Evolutionary conservation across 139 green algal genomes (phyloP).

Genomic region (Spirogloea muscicola): DNA sequence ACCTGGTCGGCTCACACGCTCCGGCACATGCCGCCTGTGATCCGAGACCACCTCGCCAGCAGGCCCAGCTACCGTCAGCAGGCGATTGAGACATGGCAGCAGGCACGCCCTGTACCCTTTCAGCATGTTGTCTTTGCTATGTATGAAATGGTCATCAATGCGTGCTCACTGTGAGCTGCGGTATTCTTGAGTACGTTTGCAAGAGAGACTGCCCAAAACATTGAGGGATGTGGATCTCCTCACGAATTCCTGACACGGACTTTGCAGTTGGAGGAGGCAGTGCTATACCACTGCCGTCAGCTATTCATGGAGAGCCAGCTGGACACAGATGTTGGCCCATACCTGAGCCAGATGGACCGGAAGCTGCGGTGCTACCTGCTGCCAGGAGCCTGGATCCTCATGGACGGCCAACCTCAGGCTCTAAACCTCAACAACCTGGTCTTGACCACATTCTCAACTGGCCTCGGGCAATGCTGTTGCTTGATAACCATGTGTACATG

Average conservation of each 20-base stretch:
- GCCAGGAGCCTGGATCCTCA: background rate
- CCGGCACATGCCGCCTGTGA: constrained; percentile 13
- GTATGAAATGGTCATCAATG: too few species aligned
- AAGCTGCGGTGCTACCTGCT: background rate
- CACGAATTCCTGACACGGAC: too few species aligned
- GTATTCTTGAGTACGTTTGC: too few species aligned
- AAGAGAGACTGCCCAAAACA: too few species aligned
- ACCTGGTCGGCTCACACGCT: constrained; percentile 22
- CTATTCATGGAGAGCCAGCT: too few species aligned
- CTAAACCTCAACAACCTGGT: background rate
- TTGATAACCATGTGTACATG: too few species aligned
- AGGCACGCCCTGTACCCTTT: constrained; percentile 1
- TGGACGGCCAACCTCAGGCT: background rate
- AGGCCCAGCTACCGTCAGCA: background rate
- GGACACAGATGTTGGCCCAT: background rate
- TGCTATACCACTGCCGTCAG: background rate
- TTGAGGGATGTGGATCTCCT: too few species aligned
- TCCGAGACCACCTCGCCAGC: constrained; percentile 7
- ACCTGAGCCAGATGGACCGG: background rate
- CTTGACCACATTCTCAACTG: too few species aligned
- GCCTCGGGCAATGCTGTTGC: too few species aligned
- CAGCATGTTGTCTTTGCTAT: constrained; percentile 1
- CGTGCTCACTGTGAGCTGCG: too few species aligned
- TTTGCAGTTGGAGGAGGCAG: background rate
- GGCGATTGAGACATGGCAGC: constrained; percentile 3